These are phyloP conservation scores for Exophiala mesophila DNA, from an alignment of 2,329 filamentous ascomycete species.

Conservation along the genomic window DNA sequence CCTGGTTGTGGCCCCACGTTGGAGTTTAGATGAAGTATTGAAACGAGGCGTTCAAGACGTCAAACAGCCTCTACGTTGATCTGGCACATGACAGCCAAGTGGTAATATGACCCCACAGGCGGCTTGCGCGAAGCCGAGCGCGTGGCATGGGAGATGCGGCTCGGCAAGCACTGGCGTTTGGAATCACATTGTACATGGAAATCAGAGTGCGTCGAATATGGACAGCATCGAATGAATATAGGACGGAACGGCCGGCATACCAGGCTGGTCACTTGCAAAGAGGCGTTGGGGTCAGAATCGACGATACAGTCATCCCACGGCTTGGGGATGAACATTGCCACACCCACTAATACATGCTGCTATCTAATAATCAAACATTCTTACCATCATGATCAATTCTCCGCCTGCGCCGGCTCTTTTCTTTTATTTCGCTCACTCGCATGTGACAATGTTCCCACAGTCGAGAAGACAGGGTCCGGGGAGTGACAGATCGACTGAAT, in stretches of 20 bases:
- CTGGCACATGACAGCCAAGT: conserved; percentile 7
- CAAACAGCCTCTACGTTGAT: conserved; percentile 64
- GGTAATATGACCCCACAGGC: too few relatives aligned
- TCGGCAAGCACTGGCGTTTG: conserved; percentile 4
- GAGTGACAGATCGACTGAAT: too few relatives aligned
- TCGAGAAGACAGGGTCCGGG: too few relatives aligned
- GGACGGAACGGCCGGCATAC: too few relatives aligned
- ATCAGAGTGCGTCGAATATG: background rate
- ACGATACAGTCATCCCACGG: too few relatives aligned
- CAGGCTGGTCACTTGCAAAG: background rate
- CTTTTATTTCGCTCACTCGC: too few relatives aligned
- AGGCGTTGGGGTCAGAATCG: too few relatives aligned
- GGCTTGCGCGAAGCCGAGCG: background rate
- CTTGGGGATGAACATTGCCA: too few relatives aligned
- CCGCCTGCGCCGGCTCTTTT: too few relatives aligned
- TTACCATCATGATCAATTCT: background rate
- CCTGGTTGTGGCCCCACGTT: conserved; percentile 64
- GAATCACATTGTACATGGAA: conserved; percentile 1
- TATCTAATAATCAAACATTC: background rate
- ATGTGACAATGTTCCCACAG: too few relatives aligned
- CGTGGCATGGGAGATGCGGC: background rate
- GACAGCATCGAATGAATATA: background rate
- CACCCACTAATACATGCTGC: background rate
- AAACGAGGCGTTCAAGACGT: conserved; percentile 68
- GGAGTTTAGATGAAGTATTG: conserved; percentile 71